phyloP scores from a whole-genome alignment of 78 protist species.

The Dictyostelium firmibasis region DNA sequence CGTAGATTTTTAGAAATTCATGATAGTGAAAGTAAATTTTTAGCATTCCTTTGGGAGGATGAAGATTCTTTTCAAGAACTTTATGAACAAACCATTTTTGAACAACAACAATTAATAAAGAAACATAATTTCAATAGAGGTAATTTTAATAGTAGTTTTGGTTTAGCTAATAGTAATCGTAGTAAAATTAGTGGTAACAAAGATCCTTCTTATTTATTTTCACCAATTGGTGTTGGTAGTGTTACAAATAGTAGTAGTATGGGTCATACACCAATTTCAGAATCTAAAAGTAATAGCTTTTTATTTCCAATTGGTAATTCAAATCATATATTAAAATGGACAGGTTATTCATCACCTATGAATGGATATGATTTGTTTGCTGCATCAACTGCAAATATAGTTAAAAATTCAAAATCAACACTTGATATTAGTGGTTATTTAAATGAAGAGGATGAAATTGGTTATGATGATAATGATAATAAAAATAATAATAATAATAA shows the following conservation, averaged over 20 bases:
- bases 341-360: constrained; percentile 20
- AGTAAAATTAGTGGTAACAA: background rate
- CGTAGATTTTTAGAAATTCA: constrained; percentile 31
- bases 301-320: constrained; percentile 33
- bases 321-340: constrained; percentile 42
- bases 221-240: constrained; percentile 3
- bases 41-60: constrained; percentile 58
- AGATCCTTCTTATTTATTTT: background rate
- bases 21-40: constrained; percentile 43
- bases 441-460: background rate
- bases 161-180: background rate
- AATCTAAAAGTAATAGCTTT: constrained; percentile 14
- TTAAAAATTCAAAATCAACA: constrained; percentile 33
- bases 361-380: constrained; percentile 28
- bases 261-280: constrained; percentile 14
- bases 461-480: background rate
- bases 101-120: constrained; percentile 14
- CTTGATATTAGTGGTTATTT: constrained; percentile 25
- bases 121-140: background rate
- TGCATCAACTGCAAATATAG: constrained; percentile 4
- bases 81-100: background rate
- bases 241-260: background rate
- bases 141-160: background rate
- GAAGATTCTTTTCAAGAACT: constrained; percentile 14
- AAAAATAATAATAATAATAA: background rate